Percentiles rank a stretch among this genome's conserved stretches.
These are phyloP conservation scores for Camellia lanceoleosa DNA, from an alignment of 148 eudicot species.

Conservation along the genomic window DNA sequence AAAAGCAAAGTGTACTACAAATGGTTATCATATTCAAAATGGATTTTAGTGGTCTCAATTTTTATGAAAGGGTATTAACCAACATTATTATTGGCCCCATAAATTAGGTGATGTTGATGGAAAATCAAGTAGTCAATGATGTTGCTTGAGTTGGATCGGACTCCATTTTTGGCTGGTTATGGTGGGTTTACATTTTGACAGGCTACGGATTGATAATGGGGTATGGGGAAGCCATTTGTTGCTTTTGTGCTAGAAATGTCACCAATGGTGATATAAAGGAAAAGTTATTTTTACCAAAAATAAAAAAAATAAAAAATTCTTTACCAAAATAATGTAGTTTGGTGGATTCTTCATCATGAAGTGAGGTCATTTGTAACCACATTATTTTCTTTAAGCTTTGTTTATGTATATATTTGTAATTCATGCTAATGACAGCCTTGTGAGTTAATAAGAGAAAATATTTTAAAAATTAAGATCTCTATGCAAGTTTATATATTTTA, in stretches of 20 bases:
- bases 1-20: background rate
- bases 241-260: background rate
- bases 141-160: background rate
- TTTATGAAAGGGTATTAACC: background rate
- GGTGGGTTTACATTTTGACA: background rate
- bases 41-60: background rate
- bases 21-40: slow-evolving; percentile 1
- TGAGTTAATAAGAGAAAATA: too few relatives aligned
- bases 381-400: too few relatives aligned
- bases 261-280: background rate
- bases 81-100: background rate
- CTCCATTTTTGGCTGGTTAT: slow-evolving; percentile 1
- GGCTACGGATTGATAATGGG: background rate
- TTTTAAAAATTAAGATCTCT: too few relatives aligned
- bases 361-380: too few relatives aligned
- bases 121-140: background rate
- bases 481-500: too few relatives aligned
- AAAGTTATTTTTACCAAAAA: too few relatives aligned
- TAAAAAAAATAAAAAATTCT: too few relatives aligned
- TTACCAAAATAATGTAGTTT: too few relatives aligned
- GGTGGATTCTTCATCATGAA: too few relatives aligned
- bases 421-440: too few relatives aligned
- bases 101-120: background rate
- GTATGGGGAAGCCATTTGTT: background rate
- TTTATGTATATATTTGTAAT: too few relatives aligned